These are phyloP conservation scores for Neonectria hederae DNA, from an alignment of 2,329 filamentous ascomycete genomes.

Conservation along the genomic window DNA sequence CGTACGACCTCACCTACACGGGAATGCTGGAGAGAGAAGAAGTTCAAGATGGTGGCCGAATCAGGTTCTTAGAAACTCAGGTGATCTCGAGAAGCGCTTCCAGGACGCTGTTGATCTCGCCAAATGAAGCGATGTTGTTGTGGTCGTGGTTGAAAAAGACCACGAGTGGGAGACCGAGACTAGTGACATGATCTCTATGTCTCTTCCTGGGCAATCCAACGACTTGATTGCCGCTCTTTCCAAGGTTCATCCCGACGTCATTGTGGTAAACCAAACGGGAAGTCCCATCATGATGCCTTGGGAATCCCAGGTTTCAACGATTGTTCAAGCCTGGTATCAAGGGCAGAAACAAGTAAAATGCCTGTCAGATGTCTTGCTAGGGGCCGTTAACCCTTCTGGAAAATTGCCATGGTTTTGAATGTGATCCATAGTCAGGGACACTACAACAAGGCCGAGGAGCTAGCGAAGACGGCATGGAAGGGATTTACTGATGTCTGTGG, in stretches of 20 bases:
- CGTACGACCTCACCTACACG: slow-evolving; percentile 24
- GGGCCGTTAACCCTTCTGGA: slow-evolving; percentile 46
- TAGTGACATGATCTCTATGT: slow-evolving; percentile 26
- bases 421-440: no score
- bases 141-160: slow-evolving; percentile 26
- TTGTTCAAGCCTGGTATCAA: slow-evolving; percentile 38
- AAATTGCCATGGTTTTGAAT: no score
- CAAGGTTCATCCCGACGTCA: slow-evolving; percentile 7
- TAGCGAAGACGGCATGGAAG: no score
- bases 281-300: slow-evolving; percentile 48
- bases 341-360: slow-evolving; percentile 36
- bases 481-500: no score
- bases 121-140: slow-evolving; percentile 12
- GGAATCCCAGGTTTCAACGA: slow-evolving; percentile 45
- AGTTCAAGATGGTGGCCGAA: slow-evolving; percentile 29
- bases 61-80: slow-evolving; percentile 29
- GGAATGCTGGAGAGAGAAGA: slow-evolving; percentile 26
- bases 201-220: slow-evolving; percentile 20
- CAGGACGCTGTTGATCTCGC: slow-evolving; percentile 24
- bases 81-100: slow-evolving; percentile 18
- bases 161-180: slow-evolving; percentile 31
- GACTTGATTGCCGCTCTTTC: slow-evolving; percentile 21
- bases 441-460: no score
- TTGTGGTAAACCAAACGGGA: slow-evolving; percentile 33
- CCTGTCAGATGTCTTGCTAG: slow-evolving; percentile 35